These are phyloP conservation scores for Fusarium xyrophilum DNA, from an alignment of 2,329 filamentous ascomycete species.

Conservation along the genomic window DNA sequence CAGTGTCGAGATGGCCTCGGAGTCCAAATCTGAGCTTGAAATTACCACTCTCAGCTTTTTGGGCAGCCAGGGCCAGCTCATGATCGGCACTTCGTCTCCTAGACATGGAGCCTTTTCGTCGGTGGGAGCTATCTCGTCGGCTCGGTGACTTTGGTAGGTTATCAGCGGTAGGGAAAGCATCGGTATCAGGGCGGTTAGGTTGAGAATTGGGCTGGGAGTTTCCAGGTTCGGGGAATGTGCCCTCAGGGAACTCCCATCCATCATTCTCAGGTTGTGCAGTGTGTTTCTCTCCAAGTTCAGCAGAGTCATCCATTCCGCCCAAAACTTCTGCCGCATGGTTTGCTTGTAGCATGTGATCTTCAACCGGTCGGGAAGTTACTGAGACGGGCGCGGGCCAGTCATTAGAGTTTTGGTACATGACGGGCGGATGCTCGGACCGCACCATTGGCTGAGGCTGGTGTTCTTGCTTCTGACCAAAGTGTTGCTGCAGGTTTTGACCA, in stretches of 20 bases:
- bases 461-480: conserved; percentile 48
- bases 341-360: conserved; percentile 44
- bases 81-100: conserved; percentile 74
- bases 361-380: conserved; percentile 46
- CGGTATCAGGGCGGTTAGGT: conserved; percentile 78
- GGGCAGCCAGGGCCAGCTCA: conserved; percentile 60
- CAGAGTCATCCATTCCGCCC: conserved; percentile 49
- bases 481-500: conserved; percentile 49
- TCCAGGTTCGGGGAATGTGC: conserved; percentile 65
- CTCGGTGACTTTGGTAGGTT: conserved; percentile 82
- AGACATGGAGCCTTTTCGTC: conserved; percentile 81
- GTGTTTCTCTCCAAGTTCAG: conserved; percentile 57
- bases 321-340: conserved; percentile 52
- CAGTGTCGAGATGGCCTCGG: conserved; percentile 89
- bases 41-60: conserved; percentile 72
- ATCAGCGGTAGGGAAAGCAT: conserved; percentile 84
- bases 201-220: conserved; percentile 54
- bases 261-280: conserved; percentile 64
- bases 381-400: conserved; percentile 48
- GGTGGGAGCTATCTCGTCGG: conserved; percentile 70
- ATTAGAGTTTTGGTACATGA: conserved; percentile 48
- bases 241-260: conserved; percentile 93
- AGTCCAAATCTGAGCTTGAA: conserved; percentile 95
- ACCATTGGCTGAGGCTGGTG: conserved; percentile 59
- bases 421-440: conserved; percentile 58